Percentiles rank a stretch among this genome's conserved stretches.
Conservation (phyloP, 257 asterid genomes). For the Penstemon barbatus region DNA sequence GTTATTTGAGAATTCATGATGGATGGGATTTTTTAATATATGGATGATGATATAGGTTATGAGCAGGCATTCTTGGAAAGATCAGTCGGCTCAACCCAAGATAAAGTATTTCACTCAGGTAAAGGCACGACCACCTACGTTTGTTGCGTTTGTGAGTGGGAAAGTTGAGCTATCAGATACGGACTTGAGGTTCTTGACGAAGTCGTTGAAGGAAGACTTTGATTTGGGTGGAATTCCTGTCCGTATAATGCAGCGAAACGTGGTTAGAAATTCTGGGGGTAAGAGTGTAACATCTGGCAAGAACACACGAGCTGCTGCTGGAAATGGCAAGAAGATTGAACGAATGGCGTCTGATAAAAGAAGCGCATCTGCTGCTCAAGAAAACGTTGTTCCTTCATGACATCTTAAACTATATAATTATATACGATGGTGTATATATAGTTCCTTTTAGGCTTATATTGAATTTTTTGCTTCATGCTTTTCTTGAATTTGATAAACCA, state of each 20-base stretch:
- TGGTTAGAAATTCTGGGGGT: conserved; percentile 35
- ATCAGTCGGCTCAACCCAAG: conserved; percentile 90
- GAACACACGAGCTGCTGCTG: conserved; percentile 33
- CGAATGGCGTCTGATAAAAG: conserved; percentile 66
- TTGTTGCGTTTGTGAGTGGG: conserved; percentile 81
- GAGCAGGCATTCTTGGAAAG: conserved; percentile 99
- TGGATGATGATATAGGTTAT: conserved; percentile 55
- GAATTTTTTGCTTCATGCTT: too few relatives aligned
- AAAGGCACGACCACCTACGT: conserved; percentile 98
- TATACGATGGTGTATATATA: too few relatives aligned
- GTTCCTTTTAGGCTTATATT: too few relatives aligned
- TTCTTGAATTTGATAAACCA: too few relatives aligned
- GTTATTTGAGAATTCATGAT: background rate
- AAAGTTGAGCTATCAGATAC: conserved; percentile 67
- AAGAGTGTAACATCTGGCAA: conserved; percentile 31
- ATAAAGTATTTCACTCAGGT: conserved; percentile 93
- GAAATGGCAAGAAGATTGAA: conserved; percentile 30
- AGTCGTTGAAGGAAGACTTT: conserved; percentile 85
- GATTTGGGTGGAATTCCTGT: conserved; percentile 93
- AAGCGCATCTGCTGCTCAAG: conserved; percentile 34
- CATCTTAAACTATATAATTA: too few relatives aligned
- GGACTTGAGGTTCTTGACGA: conserved; percentile 80
- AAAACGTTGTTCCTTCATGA: conserved; percentile 28
- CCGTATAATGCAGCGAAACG: conserved; percentile 73
- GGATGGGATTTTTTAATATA: background rate